These are phyloP conservation scores for Pholiota microspora DNA, from an alignment of 768 basidiomycete species.

Conservation along the genomic window DNA sequence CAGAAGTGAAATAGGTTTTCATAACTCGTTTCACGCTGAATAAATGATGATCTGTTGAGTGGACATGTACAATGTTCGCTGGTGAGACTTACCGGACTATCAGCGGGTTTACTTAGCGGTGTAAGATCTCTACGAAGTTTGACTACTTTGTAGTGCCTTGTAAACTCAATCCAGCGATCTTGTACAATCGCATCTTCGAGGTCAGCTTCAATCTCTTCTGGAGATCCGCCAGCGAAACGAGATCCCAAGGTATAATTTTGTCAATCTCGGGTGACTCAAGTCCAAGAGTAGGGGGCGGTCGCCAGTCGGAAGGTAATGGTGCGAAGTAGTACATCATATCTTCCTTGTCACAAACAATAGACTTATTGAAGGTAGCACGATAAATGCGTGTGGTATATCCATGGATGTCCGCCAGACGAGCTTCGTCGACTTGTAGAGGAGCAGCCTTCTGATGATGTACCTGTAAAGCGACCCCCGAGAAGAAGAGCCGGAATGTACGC, in stretches of 20 bases:
- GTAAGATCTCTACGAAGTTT: slow-evolving; percentile 63
- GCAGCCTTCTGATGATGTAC: slow-evolving; percentile 45
- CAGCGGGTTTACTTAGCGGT: slow-evolving; percentile 67
- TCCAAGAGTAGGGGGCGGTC: slow-evolving; percentile 20
- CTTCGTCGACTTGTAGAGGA: slow-evolving; percentile 47
- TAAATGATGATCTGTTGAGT: slow-evolving; percentile 6
- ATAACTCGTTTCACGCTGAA: slow-evolving; percentile 61
- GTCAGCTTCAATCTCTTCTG: slow-evolving; percentile 39
- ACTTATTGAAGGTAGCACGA: slow-evolving; percentile 66
- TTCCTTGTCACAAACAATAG: slow-evolving; percentile 51
- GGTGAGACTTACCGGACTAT: slow-evolving; percentile 53
- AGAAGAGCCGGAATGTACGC: slow-evolving; percentile 57
- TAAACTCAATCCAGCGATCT: slow-evolving; percentile 76
- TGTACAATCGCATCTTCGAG: slow-evolving; percentile 68
- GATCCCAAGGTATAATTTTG: slow-evolving; percentile 62
- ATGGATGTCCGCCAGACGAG: slow-evolving; percentile 47
- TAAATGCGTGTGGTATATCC: slow-evolving; percentile 64
- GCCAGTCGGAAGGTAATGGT: slow-evolving; percentile 48
- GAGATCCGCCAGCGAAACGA: slow-evolving; percentile 41
- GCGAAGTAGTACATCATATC: slow-evolving; percentile 66
- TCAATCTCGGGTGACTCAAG: slow-evolving; percentile 35
- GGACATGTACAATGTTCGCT: neutral
- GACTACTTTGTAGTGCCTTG: slow-evolving; percentile 61
- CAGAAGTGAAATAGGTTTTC: slow-evolving; percentile 65
- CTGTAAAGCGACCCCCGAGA: slow-evolving; percentile 40